These are phyloP conservation scores for Candida gigantensis DNA, from an alignment of 1,139 yeast species.

Conservation along the genomic window DNA sequence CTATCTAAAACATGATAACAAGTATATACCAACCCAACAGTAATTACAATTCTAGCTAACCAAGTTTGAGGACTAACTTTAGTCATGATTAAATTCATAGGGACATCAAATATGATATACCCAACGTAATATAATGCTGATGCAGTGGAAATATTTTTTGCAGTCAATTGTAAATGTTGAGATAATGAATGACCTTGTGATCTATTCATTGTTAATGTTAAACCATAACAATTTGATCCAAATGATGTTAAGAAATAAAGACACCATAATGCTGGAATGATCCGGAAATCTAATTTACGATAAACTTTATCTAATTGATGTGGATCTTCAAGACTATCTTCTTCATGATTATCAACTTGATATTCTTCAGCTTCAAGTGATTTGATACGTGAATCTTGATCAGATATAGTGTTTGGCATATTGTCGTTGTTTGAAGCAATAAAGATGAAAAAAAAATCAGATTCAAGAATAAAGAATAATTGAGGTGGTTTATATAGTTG, in stretches of 20 bases:
- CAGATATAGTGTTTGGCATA: constrained; percentile 1
- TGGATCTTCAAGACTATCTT: constrained; percentile 7
- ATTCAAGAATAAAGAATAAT: background rate
- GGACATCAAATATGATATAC: constrained; percentile 79
- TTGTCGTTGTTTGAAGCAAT: background rate
- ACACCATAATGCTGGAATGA: constrained; percentile 83
- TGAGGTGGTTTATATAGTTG: background rate
- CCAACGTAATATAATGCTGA: constrained; percentile 84
- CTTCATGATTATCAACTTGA: constrained; percentile 7
- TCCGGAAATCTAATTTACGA: constrained; percentile 64
- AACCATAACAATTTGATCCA: constrained; percentile 77
- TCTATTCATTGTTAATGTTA: constrained; percentile 78
- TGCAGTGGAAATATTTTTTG: constrained; percentile 69
- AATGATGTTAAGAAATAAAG: constrained; percentile 78
- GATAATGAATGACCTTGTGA: constrained; percentile 62
- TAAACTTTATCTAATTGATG: constrained; percentile 59
- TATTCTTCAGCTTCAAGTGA: constrained; percentile 12
- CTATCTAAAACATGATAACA: constrained; percentile 64
- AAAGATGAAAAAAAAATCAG: background rate
- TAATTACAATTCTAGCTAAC: constrained; percentile 75
- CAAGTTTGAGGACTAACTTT: constrained; percentile 80
- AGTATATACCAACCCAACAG: constrained; percentile 75
- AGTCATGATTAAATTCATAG: constrained; percentile 88
- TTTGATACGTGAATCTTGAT: constrained; percentile 8
- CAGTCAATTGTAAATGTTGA: constrained; percentile 50